A percentile compares a stretch with the other conserved stretches of the same genome.
Evolutionary conservation across 805 yeast genomes (phyloP).

Genomic region (Starmerella powellii): DNA sequence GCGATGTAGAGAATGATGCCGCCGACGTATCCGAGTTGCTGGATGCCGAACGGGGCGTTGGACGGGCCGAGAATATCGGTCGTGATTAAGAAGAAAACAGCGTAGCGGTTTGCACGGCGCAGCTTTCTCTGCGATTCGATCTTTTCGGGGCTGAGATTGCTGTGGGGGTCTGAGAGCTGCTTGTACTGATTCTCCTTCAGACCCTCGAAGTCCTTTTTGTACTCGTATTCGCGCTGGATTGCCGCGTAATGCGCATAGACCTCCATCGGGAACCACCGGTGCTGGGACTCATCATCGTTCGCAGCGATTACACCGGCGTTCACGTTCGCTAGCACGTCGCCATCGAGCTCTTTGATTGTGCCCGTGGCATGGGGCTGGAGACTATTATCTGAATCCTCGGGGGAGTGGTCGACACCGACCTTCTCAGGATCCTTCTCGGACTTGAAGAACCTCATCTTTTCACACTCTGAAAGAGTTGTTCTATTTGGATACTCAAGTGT

Average conservation of each 20-base stretch:
- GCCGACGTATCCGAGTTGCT: constrained; percentile 37
- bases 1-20: constrained; percentile 34
- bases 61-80: constrained; percentile 40
- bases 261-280: constrained; percentile 16
- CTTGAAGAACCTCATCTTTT: too few species aligned
- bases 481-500: too few species aligned
- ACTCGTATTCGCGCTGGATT: constrained; percentile 21
- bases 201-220: constrained; percentile 16
- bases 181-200: constrained; percentile 11
- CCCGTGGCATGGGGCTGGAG: not conserved
- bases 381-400: too few species aligned
- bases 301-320: constrained; percentile 13
- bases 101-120: constrained; percentile 15
- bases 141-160: constrained; percentile 17
- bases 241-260: constrained; percentile 19
- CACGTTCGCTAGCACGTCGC: constrained; percentile 11
- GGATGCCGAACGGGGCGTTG: constrained; percentile 37
- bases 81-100: constrained; percentile 37
- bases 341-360: constrained; percentile 11
- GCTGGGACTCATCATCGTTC: constrained; percentile 16
- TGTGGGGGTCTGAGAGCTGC: constrained; percentile 20
- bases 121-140: constrained; percentile 20
- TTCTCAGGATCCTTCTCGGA: too few species aligned
- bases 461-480: too few species aligned
- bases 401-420: too few species aligned